A percentile compares a stretch with the other conserved stretches of the same genome.
Conservation (phyloP, 331 rosid species). For the Malus hybrid region DNA sequence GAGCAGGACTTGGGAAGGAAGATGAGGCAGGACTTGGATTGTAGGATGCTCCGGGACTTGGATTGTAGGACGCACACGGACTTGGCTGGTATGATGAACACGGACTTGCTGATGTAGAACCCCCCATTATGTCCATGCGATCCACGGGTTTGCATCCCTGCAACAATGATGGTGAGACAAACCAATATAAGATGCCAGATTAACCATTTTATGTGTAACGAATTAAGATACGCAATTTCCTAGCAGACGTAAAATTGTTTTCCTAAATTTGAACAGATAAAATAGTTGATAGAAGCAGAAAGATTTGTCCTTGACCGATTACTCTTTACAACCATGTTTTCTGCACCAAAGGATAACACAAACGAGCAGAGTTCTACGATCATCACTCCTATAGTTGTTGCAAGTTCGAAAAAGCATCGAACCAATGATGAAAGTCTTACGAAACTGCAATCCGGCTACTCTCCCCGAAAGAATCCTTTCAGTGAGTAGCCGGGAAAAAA, state of each 20-base stretch:
- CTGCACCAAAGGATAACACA: background rate
- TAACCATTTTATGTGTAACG: no score
- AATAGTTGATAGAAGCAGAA: background rate
- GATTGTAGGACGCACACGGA: constrained; percentile 88
- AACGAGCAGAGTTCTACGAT: background rate
- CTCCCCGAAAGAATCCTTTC: no score
- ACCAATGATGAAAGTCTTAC: no score
- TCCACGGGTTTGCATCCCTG: constrained; percentile 92
- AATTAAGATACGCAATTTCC: background rate
- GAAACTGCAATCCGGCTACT: background rate
- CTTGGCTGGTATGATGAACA: constrained; percentile 74
- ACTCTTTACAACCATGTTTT: background rate
- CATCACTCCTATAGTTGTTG: background rate
- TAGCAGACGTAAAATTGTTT: background rate
- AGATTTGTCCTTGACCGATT: background rate
- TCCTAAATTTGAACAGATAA: background rate
- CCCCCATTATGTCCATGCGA: constrained; percentile 72
- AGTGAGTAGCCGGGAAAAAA: no score
- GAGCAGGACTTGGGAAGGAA: constrained; percentile 92
- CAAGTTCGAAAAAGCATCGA: no score
- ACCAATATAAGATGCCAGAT: background rate
- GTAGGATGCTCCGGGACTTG: constrained; percentile 70
- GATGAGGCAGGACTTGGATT: constrained; percentile 91
- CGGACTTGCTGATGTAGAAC: constrained; percentile 80
- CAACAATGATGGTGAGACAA: background rate